Conservation (phyloP, 129 eudicot species). For the Artemisia argyi region DNA sequence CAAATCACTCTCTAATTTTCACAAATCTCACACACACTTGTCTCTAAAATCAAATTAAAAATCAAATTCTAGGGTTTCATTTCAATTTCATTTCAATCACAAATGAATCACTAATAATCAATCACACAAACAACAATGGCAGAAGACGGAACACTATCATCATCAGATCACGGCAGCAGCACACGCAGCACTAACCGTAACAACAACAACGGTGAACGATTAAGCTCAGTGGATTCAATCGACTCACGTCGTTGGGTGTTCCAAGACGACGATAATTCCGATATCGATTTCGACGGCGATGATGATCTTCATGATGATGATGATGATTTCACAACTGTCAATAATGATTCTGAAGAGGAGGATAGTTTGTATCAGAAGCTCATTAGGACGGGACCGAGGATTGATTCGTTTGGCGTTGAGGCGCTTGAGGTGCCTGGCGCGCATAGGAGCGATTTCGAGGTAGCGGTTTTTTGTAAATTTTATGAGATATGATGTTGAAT, state of each 20-base stretch:
- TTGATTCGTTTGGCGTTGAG: constrained; percentile 47
- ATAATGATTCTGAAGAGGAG: constrained; percentile 48
- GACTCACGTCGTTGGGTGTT: constrained; percentile 75
- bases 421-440: constrained; percentile 55
- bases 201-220: constrained; percentile 35
- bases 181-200: constrained; percentile 27
- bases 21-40: no score
- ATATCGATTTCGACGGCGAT: constrained; percentile 44
- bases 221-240: constrained; percentile 59
- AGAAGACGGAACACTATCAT: constrained; percentile 52
- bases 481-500: no score
- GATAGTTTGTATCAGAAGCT: constrained; percentile 50
- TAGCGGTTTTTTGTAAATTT: background rate
- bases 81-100: background rate
- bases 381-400: constrained; percentile 42
- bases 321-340: constrained; percentile 32
- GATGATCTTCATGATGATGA: constrained; percentile 49
- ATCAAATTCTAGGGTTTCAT: no score
- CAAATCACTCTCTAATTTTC: no score
- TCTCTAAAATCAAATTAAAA: no score
- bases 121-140: constrained; percentile 26
- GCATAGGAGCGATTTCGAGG: constrained; percentile 44
- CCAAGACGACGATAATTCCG: constrained; percentile 63
- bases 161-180: constrained; percentile 16
- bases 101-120: background rate